Conservation (phyloP, 306 rosid genomes). For the Quercus cerris region DNA sequence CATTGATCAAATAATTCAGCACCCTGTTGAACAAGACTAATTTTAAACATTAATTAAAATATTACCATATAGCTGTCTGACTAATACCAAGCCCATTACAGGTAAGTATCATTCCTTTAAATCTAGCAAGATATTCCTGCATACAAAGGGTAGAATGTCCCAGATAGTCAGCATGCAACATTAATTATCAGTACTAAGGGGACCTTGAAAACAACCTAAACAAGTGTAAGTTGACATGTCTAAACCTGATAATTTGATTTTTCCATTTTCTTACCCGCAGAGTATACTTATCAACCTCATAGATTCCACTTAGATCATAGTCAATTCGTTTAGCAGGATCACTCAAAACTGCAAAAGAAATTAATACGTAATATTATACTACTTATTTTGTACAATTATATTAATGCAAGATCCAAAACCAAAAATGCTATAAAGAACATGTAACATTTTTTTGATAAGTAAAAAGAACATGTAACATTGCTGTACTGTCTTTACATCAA, state of each 20-base stretch:
- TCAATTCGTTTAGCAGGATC: conserved; percentile 63
- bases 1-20: not conserved
- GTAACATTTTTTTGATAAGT: not conserved
- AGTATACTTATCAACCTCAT: conserved; percentile 68
- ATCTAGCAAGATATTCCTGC: conserved; percentile 80
- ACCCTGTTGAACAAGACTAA: not conserved
- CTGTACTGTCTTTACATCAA: not conserved
- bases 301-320: conserved; percentile 65
- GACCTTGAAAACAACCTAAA: not conserved
- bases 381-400: not conserved
- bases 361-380: not conserved
- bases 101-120: conserved; percentile 80
- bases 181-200: conserved; percentile 3
- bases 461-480: not conserved
- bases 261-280: conserved; percentile 44
- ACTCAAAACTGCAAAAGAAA: conserved; percentile 45
- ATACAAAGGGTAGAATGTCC: conserved; percentile 4
- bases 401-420: not conserved
- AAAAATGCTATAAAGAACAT: not conserved
- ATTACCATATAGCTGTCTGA: conserved; percentile 50
- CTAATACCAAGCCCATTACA: conserved; percentile 79
- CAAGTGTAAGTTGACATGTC: conserved; percentile 9
- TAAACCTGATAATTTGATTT: not conserved
- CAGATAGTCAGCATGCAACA: not conserved
- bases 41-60: conserved; percentile 4